Conservation (phyloP, 257 asterid species). For the Penstemon davidsonii region DNA sequence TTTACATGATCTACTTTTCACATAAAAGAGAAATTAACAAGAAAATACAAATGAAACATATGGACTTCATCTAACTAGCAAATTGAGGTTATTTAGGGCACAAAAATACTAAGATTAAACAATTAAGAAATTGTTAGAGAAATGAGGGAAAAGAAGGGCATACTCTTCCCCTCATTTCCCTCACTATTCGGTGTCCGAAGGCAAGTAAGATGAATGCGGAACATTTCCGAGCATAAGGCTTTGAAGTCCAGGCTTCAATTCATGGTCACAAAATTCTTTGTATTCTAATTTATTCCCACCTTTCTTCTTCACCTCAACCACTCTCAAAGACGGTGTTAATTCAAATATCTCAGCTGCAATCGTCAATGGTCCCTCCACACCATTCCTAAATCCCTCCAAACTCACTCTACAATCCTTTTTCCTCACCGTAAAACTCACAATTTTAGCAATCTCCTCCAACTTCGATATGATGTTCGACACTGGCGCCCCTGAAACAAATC, state of each 20-base stretch:
- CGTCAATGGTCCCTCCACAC: constrained; percentile 35
- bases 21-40: neutral
- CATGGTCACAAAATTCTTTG: constrained; percentile 30
- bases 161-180: constrained; percentile 2
- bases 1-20: constrained; percentile 9
- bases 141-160: neutral
- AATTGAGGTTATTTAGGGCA: neutral
- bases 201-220: constrained; percentile 19
- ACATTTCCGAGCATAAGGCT: constrained; percentile 20
- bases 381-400: constrained; percentile 36
- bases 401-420: constrained; percentile 36
- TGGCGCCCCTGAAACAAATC: constrained; percentile 34
- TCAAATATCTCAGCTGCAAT: constrained; percentile 36
- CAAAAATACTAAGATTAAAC: neutral
- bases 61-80: constrained; percentile 12
- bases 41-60: neutral
- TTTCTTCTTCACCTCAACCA: constrained; percentile 38
- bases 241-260: constrained; percentile 31
- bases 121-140: neutral
- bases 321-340: constrained; percentile 35
- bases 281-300: constrained; percentile 33
- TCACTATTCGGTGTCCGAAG: constrained; percentile 34
- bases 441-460: constrained; percentile 40
- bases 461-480: constrained; percentile 29
- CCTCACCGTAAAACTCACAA: constrained; percentile 35